phyloP scores from a whole-genome alignment of 1,284 basidiomycete genomes.

The Ceratobasidium sp. region DNA sequence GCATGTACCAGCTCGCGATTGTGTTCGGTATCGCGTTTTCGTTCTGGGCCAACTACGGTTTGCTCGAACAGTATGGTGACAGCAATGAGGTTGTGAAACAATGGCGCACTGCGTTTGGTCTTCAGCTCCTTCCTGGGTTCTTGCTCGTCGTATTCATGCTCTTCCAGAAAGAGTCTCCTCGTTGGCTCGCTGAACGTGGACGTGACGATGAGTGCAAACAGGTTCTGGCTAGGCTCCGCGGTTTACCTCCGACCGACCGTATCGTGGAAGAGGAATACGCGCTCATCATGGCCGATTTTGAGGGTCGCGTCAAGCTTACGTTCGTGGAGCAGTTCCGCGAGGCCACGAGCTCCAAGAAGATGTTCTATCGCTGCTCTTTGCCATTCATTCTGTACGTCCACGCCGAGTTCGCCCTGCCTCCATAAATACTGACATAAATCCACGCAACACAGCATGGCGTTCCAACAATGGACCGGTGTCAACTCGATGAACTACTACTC shows the following conservation, averaged over 20 bases:
- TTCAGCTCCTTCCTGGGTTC: slow-evolving; percentile 55
- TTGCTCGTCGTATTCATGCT: slow-evolving; percentile 51
- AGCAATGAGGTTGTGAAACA: slow-evolving; percentile 36
- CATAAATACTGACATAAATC: background rate
- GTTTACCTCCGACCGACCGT: slow-evolving; percentile 42
- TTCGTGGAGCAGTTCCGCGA: slow-evolving; percentile 49
- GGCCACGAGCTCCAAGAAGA: slow-evolving; percentile 47
- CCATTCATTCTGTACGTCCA: slow-evolving; percentile 50
- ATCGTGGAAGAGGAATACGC: slow-evolving; percentile 47
- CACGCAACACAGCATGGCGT: slow-evolving; percentile 49
- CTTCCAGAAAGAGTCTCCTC: slow-evolving; percentile 52
- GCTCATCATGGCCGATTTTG: slow-evolving; percentile 48
- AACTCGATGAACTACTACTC: slow-evolving; percentile 52
- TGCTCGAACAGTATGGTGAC: slow-evolving; percentile 47
- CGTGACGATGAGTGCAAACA: slow-evolving; percentile 49
- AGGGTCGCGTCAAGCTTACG: slow-evolving; percentile 49
- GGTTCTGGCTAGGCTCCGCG: slow-evolving; percentile 43
- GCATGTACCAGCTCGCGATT: slow-evolving; percentile 51
- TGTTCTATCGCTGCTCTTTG: slow-evolving; percentile 53
- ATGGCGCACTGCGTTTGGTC: slow-evolving; percentile 55
- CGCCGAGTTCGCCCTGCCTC: background rate
- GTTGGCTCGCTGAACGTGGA: slow-evolving; percentile 55
- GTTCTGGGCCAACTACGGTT: slow-evolving; percentile 51
- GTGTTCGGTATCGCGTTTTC: slow-evolving; percentile 54
- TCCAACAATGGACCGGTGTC: slow-evolving; percentile 53